Percentiles rank a stretch among this genome's conserved stretches.
Conservation (phyloP, 495 filamentous ascomycete species). For the Massariosphaeria phaeospora region DNA sequence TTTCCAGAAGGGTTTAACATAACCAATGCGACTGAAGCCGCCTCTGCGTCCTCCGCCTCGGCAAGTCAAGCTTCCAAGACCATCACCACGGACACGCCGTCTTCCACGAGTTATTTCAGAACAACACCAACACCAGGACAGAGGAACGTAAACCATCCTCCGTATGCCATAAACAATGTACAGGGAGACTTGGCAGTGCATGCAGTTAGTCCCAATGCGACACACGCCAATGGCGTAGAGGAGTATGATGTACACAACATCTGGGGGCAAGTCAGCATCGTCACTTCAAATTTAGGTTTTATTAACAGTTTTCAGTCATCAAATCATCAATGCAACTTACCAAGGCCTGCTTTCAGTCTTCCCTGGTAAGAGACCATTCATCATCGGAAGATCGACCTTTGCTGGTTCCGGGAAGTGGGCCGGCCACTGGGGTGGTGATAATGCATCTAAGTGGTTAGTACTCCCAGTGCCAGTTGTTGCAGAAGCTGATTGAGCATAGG, state of each 20-base stretch:
- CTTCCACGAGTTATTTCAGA: slow-evolving; percentile 50
- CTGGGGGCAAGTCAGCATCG: slow-evolving; percentile 40
- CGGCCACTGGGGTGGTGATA: slow-evolving; percentile 88
- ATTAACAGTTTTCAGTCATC: slow-evolving; percentile 50
- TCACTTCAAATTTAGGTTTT: background rate
- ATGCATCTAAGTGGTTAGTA: slow-evolving; percentile 45
- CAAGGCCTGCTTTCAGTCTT: slow-evolving; percentile 60
- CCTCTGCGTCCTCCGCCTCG: slow-evolving; percentile 52
- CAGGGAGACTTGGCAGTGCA: slow-evolving; percentile 69
- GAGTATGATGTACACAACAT: slow-evolving; percentile 83
- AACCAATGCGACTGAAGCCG: slow-evolving; percentile 66
- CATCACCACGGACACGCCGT: slow-evolving; percentile 39
- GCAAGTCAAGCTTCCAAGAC: slow-evolving; percentile 49
- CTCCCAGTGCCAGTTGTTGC: too few species aligned
- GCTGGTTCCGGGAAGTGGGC: slow-evolving; percentile 74
- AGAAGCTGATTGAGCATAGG: too few species aligned
- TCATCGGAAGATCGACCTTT: slow-evolving; percentile 81
- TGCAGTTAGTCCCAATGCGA: slow-evolving; percentile 72
- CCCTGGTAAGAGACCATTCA: slow-evolving; percentile 69
- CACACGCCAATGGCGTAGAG: slow-evolving; percentile 62
- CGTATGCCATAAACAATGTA: slow-evolving; percentile 77
- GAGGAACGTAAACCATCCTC: slow-evolving; percentile 74
- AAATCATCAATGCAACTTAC: slow-evolving; percentile 76
- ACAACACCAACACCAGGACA: slow-evolving; percentile 62
- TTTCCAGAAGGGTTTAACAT: slow-evolving; percentile 70